A percentile compares a stretch with the other conserved stretches of the same genome.
phyloP scores from a whole-genome alignment of 1,284 basidiomycete species.

The Tausonia pullulans region DNA sequence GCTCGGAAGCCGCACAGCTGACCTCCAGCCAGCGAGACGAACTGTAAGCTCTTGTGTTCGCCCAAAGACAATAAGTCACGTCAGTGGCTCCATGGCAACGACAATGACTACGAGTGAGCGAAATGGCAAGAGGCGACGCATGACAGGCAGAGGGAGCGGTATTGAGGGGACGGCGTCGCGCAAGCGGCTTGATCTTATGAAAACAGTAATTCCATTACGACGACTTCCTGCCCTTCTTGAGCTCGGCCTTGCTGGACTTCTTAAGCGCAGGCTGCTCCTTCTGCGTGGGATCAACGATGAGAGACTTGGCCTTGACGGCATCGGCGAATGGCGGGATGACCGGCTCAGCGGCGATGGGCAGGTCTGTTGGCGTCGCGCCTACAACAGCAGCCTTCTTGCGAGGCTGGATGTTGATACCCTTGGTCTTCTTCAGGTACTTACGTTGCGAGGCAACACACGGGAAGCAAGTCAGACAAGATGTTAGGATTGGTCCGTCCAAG shows the following conservation, averaged over 20 bases:
- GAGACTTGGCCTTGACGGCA: background rate
- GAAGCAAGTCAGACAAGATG: background rate
- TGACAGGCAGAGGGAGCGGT: too few relatives aligned
- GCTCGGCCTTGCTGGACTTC: background rate
- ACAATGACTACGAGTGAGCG: background rate
- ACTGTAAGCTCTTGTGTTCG: background rate
- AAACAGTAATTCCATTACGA: background rate
- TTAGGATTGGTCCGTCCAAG: too few relatives aligned
- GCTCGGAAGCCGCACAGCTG: background rate
- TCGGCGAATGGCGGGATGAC: background rate
- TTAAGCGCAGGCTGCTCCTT: background rate
- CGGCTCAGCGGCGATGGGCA: background rate
- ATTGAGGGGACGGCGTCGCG: too few relatives aligned
- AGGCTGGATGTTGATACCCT: slow-evolving; percentile 3
- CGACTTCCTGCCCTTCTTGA: background rate
- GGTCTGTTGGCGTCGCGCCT: background rate
- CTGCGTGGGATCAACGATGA: background rate
- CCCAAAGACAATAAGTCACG: background rate
- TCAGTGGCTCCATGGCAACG: background rate
- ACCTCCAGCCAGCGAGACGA: background rate
- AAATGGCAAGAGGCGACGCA: too few relatives aligned
- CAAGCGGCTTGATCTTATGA: too few relatives aligned
- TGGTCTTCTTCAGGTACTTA: slow-evolving; percentile 6
- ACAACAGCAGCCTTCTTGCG: background rate
- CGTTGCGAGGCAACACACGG: background rate